Conservation (phyloP, 1,284 basidiomycete species). For the Boletellus sp. region DNA sequence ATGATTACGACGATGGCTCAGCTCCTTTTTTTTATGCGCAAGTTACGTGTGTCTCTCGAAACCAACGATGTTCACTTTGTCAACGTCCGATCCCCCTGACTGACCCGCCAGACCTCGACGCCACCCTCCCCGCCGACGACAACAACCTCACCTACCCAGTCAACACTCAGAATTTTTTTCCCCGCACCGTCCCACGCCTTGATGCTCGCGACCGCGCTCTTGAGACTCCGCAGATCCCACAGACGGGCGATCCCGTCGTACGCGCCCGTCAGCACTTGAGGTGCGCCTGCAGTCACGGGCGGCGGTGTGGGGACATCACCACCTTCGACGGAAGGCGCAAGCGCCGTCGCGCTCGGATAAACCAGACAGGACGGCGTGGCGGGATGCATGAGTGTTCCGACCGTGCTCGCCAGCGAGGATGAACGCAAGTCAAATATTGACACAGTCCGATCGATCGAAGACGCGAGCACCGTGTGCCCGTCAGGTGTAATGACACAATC, state of each 20-base stretch:
- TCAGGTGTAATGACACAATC: slow-evolving; percentile 47
- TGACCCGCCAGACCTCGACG: slow-evolving; percentile 73
- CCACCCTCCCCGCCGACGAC: slow-evolving; percentile 59
- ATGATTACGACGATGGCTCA: no score
- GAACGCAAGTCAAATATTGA: slow-evolving; percentile 64
- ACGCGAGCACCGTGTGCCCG: slow-evolving; percentile 45
- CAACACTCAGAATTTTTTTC: slow-evolving; percentile 68
- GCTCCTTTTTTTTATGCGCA: no score
- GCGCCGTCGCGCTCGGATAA: slow-evolving; percentile 32
- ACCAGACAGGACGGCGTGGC: slow-evolving; percentile 74
- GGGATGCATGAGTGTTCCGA: slow-evolving; percentile 59
- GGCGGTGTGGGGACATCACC: not conserved
- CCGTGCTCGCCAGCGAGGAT: slow-evolving; percentile 37
- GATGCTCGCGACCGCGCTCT: slow-evolving; percentile 65
- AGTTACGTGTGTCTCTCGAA: no score
- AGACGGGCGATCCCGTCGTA: slow-evolving; percentile 63
- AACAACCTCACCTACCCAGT: slow-evolving; percentile 73
- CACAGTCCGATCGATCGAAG: slow-evolving; percentile 68
- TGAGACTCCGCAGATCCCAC: slow-evolving; percentile 39
- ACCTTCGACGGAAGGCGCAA: slow-evolving; percentile 9
- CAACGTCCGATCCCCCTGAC: slow-evolving; percentile 23
- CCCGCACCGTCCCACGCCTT: slow-evolving; percentile 44
- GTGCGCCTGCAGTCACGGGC: not conserved
- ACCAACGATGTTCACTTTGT: slow-evolving; percentile 4
- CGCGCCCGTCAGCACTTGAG: no score